Evolutionary conservation across 306 rosid genomes (phyloP), one percentile per base, ranked within the genome.

Genomic region (Chamaecrista fasciculata): DNA sequence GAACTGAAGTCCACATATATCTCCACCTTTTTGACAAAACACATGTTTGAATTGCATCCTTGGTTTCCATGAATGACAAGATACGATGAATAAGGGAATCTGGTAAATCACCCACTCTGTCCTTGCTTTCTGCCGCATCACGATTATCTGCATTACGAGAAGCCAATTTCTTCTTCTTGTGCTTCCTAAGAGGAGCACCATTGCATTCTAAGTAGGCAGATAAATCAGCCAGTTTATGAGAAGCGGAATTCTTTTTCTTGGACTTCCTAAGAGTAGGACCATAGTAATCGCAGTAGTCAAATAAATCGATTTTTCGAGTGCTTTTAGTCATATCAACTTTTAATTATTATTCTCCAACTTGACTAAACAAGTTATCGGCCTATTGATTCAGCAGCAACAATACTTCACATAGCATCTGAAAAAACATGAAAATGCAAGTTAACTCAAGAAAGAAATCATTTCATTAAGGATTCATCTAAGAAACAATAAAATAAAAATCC

Each of bases 61-160:
- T 82, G 4, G 86, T 78, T 39, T 82, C 86, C 86, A 82, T 21
- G 29, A 70, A 75, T 2, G 86, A 82, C 69, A 82, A 70, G 19
- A 74, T 78, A 44, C 78, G 86, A 66, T 60, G 83, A 6, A 78
- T 25, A 24, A 82, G 59, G 53, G 72, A 51, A 49, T 78, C 82
- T 1, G 80, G 86, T 23, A 82, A 8, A 25, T 78, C 73, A 53
- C 70, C 52, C 36, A 78, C 60, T 31, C 63, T 53, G 75, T 78
- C 86, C 57, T 55, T 69, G 28, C 66, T 7, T 53, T 70, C 76
- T 21, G 31, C 74, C n/a, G 23, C 69, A 33, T 49, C 79, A 81
- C 51, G 28, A 20, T 44, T 28, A 39, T 52, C 78, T 3, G 36
- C 62, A 55, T 59, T 69, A 46, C 37, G 72, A 53, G 75, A 65